Evolutionary conservation across 148 eudicot species (phyloP), one percentile per base, ranked within the genome.

Genomic region (Rhododendron molle): DNA sequence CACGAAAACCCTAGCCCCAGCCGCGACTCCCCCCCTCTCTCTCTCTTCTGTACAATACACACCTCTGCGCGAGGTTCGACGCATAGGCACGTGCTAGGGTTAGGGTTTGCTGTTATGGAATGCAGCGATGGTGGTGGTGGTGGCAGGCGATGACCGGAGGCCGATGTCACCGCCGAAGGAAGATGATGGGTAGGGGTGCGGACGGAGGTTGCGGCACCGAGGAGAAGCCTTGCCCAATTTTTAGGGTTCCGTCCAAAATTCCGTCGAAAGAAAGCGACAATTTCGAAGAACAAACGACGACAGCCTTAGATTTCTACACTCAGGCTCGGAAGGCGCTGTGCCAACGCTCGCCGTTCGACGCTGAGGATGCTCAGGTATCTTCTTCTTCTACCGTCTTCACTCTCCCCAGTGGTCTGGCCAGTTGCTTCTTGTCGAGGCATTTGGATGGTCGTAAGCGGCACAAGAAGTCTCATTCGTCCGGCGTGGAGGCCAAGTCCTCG

Each of bases 1-100:
- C 89, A 81, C 20, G 85, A 43, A 89, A 96, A 91, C 95, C 98
- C 98, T 94, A 96, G 93, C 96, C 96, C 98, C 93, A 92, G 92
- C 93, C 90, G 88, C 88, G 84, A 79, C 78, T 82, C 69, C 83
- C 85, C 20, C 38, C 62, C 18, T 71, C 13, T 81, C 74, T 32
- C 0, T 44, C 65, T 49, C 47, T 32, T 1, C 30, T 72, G 40
- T 81, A 26, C 36, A 50, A 40, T 58, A 15, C 21, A 26, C 21
- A 67, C 49, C 34, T 32, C 30, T 36, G 72, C 7, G 38, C 83
- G 7, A 30, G 78, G 34, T 46, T 83, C 34, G 72, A 56, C 32
- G 58, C 82, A 82, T 89, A 81, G 84, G 81, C 36, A 56, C 71
- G 36, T 2, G 10, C 14, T 87, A 87, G 87, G 90, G 87, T 90